Evolutionary conservation across 176 grass and related monocot genomes (phyloP).

Genomic region (Raddia guianensis): DNA sequence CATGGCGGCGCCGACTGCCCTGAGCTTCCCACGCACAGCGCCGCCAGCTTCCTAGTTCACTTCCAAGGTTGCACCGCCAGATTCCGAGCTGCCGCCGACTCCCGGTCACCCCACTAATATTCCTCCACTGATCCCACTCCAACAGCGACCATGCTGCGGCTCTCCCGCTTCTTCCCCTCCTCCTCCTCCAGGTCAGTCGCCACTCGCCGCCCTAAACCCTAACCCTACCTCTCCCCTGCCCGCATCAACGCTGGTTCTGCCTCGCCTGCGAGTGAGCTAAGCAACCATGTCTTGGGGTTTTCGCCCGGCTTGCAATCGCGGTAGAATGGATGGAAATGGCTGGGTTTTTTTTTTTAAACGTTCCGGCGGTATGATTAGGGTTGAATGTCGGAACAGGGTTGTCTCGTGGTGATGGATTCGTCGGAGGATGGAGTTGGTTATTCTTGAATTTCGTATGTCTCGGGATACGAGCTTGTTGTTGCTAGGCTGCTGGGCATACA

Average conservation of each 20-base stretch:
- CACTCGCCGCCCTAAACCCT: slow-evolving; percentile 34
- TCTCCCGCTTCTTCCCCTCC: slow-evolving; percentile 56
- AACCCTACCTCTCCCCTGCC: neutral
- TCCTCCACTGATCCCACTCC: neutral
- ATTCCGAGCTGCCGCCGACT: no score
- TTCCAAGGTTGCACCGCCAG: no score
- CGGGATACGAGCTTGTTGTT: neutral
- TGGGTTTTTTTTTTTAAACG: neutral
- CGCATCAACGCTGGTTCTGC: neutral
- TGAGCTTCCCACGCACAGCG: no score
- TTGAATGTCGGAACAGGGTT: neutral
- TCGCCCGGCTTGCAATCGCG: neutral
- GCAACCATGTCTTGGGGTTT: neutral
- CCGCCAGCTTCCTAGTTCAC: no score
- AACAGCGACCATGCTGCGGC: slow-evolving; percentile 45
- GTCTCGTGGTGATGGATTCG: neutral
- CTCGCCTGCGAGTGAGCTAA: neutral
- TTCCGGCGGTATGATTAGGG: slow-evolving; percentile 26
- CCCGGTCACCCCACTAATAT: no score
- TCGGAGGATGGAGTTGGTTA: neutral
- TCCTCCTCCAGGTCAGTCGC: slow-evolving; percentile 46
- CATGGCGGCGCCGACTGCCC: no score
- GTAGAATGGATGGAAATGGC: neutral
- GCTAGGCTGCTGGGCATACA: neutral
- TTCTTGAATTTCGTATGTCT: neutral